Conservation (phyloP, 2,329 filamentous ascomycete species). For the Celoporthe dispersa region DNA sequence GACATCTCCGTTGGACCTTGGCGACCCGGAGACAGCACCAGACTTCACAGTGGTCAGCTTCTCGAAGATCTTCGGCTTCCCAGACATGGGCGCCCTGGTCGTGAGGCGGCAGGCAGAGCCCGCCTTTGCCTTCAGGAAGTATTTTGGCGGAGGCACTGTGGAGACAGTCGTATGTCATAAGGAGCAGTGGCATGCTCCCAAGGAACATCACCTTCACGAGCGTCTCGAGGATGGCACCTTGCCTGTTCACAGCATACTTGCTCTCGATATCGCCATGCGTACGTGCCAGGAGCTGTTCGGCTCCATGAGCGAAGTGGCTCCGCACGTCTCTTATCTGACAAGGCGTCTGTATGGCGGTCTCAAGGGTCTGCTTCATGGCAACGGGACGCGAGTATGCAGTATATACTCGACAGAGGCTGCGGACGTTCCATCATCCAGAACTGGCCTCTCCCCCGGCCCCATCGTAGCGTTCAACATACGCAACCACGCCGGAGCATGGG, state of each 20-base stretch:
- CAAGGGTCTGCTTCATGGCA: constrained; percentile 66
- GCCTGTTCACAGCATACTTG: constrained; percentile 88
- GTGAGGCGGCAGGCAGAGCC: constrained; percentile 72
- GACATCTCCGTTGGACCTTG: constrained; percentile 76
- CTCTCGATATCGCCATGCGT: constrained; percentile 74
- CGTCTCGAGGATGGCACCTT: constrained; percentile 89
- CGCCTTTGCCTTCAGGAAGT: constrained; percentile 69
- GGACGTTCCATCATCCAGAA: constrained; percentile 23
- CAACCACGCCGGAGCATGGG: constrained; percentile 71
- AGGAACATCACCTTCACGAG: constrained; percentile 74
- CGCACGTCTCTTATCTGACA: constrained; percentile 71
- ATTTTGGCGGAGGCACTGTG: constrained; percentile 94
- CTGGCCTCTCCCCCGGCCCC: constrained; percentile 64
- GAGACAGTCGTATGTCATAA: constrained; percentile 82
- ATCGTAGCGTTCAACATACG: constrained; percentile 83
- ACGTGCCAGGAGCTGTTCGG: constrained; percentile 72
- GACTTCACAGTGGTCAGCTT: constrained; percentile 90
- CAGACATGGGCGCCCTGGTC: constrained; percentile 84
- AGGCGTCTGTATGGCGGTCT: constrained; percentile 64
- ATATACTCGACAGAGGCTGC: constrained; percentile 60
- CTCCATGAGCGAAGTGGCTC: constrained; percentile 69
- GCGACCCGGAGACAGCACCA: constrained; percentile 63
- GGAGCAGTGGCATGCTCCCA: constrained; percentile 82
- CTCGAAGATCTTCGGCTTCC: constrained; percentile 98
- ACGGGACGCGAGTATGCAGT: constrained; percentile 66